Percentiles rank a stretch among this genome's conserved stretches.
Evolutionary conservation across 768 basidiomycete species (phyloP).

Genomic region (Amanita rubescens): DNA sequence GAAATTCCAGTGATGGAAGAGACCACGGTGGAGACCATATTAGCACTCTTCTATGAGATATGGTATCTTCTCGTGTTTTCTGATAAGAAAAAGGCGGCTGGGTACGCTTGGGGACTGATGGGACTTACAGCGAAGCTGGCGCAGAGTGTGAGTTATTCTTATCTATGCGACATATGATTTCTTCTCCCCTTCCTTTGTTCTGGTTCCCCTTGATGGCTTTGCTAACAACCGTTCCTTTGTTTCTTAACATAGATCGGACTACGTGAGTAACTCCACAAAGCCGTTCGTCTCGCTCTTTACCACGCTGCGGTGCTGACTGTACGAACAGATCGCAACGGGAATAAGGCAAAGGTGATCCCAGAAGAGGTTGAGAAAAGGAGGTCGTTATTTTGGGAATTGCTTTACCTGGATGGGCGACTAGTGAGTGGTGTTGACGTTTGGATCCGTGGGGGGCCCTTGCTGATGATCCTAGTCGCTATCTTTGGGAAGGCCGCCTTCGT

Average conservation of each 20-base stretch:
- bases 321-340: conserved; percentile 51
- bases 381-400: conserved; percentile 63
- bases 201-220: neutral
- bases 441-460: conserved; percentile 6
- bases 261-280: conserved; percentile 31
- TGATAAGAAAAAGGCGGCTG: conserved; percentile 59
- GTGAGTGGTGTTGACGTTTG: conserved; percentile 27
- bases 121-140: conserved; percentile 54
- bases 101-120: conserved; percentile 48
- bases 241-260: conserved; percentile 41
- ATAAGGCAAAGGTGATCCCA: conserved; percentile 58
- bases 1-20: conserved; percentile 64
- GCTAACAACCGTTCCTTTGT: conserved; percentile 4
- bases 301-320: conserved; percentile 2
- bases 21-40: conserved; percentile 57
- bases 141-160: conserved; percentile 43
- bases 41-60: conserved; percentile 50
- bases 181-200: neutral
- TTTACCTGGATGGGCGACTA: conserved; percentile 59
- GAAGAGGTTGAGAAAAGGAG: conserved; percentile 65
- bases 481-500: conserved; percentile 60
- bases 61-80: conserved; percentile 68
- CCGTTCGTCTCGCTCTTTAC: conserved; percentile 5
- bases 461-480: conserved; percentile 43
- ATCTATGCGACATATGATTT: neutral